A percentile compares a stretch with the other conserved stretches of the same genome.
These are phyloP conservation scores for Phytopythium sindhum DNA, from an alignment of 352 stramenopile species.

Conservation along the genomic window DNA sequence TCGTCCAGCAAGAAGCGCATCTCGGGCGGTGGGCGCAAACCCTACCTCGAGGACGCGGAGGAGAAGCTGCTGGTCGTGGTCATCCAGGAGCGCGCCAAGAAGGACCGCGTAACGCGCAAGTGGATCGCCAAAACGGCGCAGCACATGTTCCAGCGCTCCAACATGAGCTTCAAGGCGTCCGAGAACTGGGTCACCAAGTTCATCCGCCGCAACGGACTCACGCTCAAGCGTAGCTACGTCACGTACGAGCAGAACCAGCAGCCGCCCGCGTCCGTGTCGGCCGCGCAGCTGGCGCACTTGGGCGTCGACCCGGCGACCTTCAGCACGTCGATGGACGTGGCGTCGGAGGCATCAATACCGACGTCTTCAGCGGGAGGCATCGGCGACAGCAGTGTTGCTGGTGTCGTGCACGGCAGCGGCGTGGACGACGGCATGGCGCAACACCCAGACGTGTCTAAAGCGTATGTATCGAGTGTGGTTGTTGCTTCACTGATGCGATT, in stretches of 20 bases:
- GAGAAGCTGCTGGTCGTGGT: constrained; percentile 72
- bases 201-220: constrained; percentile 71
- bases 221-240: constrained; percentile 74
- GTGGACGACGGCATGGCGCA: background rate
- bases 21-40: constrained; percentile 63
- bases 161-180: constrained; percentile 68
- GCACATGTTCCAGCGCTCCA: constrained; percentile 80
- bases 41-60: constrained; percentile 62
- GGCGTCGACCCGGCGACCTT: background rate
- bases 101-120: constrained; percentile 74
- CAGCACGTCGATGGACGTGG: background rate
- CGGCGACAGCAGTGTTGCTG: background rate
- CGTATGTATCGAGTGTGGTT: background rate
- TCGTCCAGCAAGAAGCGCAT: constrained; percentile 72
- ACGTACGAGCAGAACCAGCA: constrained; percentile 51
- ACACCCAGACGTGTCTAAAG: constrained; percentile 4
- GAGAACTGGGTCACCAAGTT: constrained; percentile 87
- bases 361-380: background rate
- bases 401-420: background rate
- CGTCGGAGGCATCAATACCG: background rate
- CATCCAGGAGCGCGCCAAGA: constrained; percentile 75
- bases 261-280: background rate
- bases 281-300: constrained; percentile 1
- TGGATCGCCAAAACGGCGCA: constrained; percentile 83
- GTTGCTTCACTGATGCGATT: background rate